These are phyloP conservation scores for Macadamia integrifolia DNA, from an alignment of 164 flowering plant genomes.

Conservation along the genomic window DNA sequence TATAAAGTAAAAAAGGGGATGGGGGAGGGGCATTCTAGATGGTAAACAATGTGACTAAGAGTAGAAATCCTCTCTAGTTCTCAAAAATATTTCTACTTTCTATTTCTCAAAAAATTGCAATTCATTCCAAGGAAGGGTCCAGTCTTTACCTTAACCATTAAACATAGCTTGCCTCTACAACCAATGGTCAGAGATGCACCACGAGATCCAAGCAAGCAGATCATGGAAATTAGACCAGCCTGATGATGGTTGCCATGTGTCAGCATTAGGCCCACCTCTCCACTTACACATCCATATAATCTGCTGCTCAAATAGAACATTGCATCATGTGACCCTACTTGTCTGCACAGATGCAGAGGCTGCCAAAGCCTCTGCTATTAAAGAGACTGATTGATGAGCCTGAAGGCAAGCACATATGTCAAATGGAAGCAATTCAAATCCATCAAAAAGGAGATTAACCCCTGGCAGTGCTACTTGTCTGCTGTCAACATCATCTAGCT, in stretches of 20 bases:
- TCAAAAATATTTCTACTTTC: not conserved
- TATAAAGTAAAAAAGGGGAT: no score
- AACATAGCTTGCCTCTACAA: not conserved
- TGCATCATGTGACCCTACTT: constrained; percentile 27
- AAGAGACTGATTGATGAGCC: constrained; percentile 86
- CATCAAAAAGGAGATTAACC: constrained; percentile 84
- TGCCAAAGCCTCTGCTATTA: constrained; percentile 82
- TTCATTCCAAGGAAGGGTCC: not conserved
- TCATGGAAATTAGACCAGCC: not conserved
- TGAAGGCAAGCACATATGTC: constrained; percentile 94
- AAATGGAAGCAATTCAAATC: constrained; percentile 76
- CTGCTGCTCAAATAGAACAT: not conserved
- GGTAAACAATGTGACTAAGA: no score
- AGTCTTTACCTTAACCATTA: constrained; percentile 13
- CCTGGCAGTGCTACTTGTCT: constrained; percentile 81
- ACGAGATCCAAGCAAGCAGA: constrained; percentile 14
- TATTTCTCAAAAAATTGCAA: not conserved
- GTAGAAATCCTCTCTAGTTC: not conserved
- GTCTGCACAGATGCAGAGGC: constrained; percentile 51
- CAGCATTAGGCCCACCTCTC: constrained; percentile 2
- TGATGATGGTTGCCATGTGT: constrained; percentile 3
- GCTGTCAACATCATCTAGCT: constrained; percentile 68
- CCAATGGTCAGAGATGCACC: constrained; percentile 9
- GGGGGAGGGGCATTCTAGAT: no score
- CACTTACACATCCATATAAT: not conserved